Percentiles rank a stretch among this genome's conserved stretches.
Conservation (phyloP, 1,139 yeast genomes). For the Williopsis jadinii region DNA sequence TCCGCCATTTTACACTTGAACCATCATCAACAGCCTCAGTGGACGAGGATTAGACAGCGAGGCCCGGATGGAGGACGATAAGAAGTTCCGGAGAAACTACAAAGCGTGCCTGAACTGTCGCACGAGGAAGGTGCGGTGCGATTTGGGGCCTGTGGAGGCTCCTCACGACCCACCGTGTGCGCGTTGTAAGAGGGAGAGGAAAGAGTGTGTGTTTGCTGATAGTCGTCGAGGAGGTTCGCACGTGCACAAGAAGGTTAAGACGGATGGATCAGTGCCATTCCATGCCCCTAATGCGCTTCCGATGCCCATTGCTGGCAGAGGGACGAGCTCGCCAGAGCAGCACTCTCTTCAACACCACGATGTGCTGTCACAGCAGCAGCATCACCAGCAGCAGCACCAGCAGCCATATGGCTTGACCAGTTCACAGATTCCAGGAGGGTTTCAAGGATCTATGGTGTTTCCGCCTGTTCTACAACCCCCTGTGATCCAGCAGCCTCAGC, state of each 20-base stretch:
- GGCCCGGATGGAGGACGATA: slow-evolving; percentile 7
- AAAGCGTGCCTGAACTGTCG: slow-evolving; percentile 83
- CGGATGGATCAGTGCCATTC: neutral
- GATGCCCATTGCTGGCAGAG: neutral
- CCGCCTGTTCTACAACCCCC: neutral
- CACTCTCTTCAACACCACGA: slow-evolving; percentile 1
- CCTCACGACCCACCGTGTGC: slow-evolving; percentile 80
- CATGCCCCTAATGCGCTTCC: neutral
- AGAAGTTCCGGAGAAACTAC: slow-evolving; percentile 47
- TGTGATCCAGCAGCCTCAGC: neutral
- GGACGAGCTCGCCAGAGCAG: slow-evolving; percentile 6
- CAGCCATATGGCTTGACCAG: neutral
- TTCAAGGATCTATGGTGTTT: neutral
- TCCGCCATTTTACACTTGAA: too few species aligned
- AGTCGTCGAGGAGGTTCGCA: slow-evolving; percentile 23
- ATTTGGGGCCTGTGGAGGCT: slow-evolving; percentile 64
- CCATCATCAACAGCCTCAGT: too few species aligned
- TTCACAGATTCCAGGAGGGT: neutral
- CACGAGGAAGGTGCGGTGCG: slow-evolving; percentile 77
- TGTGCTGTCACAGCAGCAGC: neutral
- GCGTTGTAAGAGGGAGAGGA: slow-evolving; percentile 73
- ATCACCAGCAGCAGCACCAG: slow-evolving; percentile 1
- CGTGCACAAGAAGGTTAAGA: neutral
- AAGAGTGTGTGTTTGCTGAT: slow-evolving; percentile 73
- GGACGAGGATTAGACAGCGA: too few species aligned